Percentiles rank a stretch among this genome's conserved stretches.
These are phyloP conservation scores for Naganishia friedmannii DNA, from an alignment of 768 basidiomycete genomes.

Conservation along the genomic window DNA sequence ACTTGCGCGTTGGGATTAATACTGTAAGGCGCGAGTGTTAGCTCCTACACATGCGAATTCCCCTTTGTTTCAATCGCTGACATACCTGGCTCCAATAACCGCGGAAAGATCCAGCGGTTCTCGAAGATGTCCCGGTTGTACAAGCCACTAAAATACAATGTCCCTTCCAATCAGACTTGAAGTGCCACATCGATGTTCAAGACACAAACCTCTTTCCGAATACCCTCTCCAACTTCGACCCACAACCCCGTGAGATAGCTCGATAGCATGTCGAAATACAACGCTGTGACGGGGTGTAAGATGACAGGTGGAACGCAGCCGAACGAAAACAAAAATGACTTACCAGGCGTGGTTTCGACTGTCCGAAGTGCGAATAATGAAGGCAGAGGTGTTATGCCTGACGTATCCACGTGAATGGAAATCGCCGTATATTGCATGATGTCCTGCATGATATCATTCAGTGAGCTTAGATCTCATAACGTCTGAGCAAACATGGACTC, in stretches of 20 bases:
- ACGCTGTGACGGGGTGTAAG: neutral
- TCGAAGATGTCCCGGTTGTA: constrained; percentile 14
- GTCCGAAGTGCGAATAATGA: constrained; percentile 1
- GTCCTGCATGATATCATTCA: neutral
- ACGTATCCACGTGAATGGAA: neutral
- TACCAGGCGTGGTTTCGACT: constrained; percentile 2
- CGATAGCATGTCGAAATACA: constrained; percentile 21
- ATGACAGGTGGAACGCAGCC: neutral
- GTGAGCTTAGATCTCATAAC: neutral
- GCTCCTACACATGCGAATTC: neutral
- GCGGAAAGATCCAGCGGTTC: constrained; percentile 2
- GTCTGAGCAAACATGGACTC: neutral
- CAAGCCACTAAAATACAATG: neutral
- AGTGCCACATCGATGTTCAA: too few relatives aligned
- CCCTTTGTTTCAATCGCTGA: too few relatives aligned
- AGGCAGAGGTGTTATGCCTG: constrained; percentile 10
- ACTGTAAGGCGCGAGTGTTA: neutral
- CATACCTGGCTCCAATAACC: constrained; percentile 9
- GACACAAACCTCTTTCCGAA: constrained; percentile 10
- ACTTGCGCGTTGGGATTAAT: neutral
- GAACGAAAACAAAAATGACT: neutral
- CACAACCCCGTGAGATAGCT: constrained; percentile 9
- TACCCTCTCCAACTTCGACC: constrained; percentile 10
- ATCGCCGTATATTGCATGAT: constrained; percentile 4
- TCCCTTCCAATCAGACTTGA: too few relatives aligned